A percentile compares a stretch with the other conserved stretches of the same genome.
phyloP scores from a whole-genome alignment of 1,139 yeast species.

The Meyerozyma guilliermondii region DNA sequence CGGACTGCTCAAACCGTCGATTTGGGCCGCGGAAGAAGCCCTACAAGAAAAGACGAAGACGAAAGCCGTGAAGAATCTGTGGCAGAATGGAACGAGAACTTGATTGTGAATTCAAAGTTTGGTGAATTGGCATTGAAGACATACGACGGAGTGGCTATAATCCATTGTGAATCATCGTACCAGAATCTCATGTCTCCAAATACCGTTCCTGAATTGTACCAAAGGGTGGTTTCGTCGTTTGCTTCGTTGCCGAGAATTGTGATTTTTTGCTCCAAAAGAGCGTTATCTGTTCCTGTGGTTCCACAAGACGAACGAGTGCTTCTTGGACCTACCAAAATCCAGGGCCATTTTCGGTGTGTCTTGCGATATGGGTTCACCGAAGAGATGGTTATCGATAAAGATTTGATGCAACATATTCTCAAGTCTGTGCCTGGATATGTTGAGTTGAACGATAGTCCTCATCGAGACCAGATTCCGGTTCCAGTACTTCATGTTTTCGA shows the following conservation, averaged over 20 bases:
- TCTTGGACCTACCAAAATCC: slow-evolving; percentile 32
- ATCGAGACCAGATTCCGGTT: slow-evolving; percentile 6
- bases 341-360: slow-evolving; percentile 43
- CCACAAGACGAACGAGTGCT: slow-evolving; percentile 32
- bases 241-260: slow-evolving; percentile 38
- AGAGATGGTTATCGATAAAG: slow-evolving; percentile 23
- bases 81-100: slow-evolving; percentile 3
- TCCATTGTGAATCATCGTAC: slow-evolving; percentile 32
- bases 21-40: slow-evolving; percentile 13
- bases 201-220: slow-evolving; percentile 39
- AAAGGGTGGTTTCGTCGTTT: slow-evolving; percentile 29
- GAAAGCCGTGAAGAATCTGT: slow-evolving; percentile 7
- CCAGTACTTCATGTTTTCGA: slow-evolving; percentile 36
- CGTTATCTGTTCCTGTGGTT: slow-evolving; percentile 37
- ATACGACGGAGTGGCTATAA: slow-evolving; percentile 35
- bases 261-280: slow-evolving; percentile 36
- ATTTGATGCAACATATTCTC: slow-evolving; percentile 22
- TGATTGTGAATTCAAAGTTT: slow-evolving; percentile 16
- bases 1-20: slow-evolving; percentile 17
- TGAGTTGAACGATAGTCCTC: slow-evolving; percentile 8
- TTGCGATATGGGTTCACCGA: slow-evolving; percentile 46
- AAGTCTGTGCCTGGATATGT: slow-evolving; percentile 18
- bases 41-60: slow-evolving; percentile 3
- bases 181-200: slow-evolving; percentile 30
- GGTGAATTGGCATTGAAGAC: slow-evolving; percentile 19